phyloP scores from a whole-genome alignment of 163 green algal species.

The Dunaliella salina region DNA sequence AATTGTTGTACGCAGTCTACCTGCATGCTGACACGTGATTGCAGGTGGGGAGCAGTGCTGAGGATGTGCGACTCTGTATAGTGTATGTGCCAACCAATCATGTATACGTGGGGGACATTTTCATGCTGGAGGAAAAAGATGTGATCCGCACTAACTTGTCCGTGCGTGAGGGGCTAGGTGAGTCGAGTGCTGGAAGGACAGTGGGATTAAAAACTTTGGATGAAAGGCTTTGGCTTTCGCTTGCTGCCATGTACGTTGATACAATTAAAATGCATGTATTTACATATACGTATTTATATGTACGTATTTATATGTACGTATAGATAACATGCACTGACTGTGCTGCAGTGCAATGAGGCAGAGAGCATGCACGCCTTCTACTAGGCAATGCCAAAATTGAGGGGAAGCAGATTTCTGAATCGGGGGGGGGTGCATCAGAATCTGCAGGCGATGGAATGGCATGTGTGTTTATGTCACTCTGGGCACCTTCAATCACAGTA shows the following conservation, averaged over 20 bases:
- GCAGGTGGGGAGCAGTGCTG: constrained; percentile 37
- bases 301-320: constrained; percentile 8
- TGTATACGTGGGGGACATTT: constrained; percentile 91
- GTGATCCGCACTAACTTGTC: constrained; percentile 82
- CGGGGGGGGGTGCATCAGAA: no score
- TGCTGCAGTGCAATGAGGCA: no score
- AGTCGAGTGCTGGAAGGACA: neutral
- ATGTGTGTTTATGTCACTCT: no score
- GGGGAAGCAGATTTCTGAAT: no score
- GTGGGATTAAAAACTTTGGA: no score
- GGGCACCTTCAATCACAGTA: no score
- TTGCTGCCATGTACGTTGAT: neutral
- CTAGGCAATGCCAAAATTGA: no score
- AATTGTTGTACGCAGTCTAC: no score
- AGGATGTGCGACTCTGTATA: constrained; percentile 62
- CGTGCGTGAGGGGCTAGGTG: constrained; percentile 78
- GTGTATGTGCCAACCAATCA: constrained; percentile 94
- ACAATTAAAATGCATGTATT: neutral
- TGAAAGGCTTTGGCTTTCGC: no score
- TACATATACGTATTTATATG: neutral
- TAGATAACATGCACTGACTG: neutral
- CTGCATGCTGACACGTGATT: neutral
- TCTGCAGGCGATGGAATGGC: no score
- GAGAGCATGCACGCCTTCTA: no score
- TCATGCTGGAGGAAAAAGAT: constrained; percentile 74